Evolutionary conservation across 176 grass and related monocot genomes (phyloP), one percentile per base, ranked within the genome.

Genomic region (Canna indica): DNA sequence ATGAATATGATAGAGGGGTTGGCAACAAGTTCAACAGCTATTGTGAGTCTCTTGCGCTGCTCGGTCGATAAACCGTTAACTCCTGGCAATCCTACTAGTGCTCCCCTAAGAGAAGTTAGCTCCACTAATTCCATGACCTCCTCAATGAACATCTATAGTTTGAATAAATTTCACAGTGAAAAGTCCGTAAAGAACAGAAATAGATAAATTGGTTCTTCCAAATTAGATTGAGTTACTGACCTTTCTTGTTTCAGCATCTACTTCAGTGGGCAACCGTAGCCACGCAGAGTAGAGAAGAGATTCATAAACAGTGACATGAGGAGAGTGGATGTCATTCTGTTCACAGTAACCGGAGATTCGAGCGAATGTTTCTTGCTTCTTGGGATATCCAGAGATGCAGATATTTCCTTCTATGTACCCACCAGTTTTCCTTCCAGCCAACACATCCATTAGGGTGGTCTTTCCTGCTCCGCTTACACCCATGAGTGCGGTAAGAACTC

Each of bases 1-100:
- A 96, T 88, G 73, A 96, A 96, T 84, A 96, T 91, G 78, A 96
- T 96, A 50, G 91, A 91, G 33, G 91, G 91, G 47, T 96, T 96
- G 39, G 91, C 88, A 27, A 91, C 91, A 35, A 96, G 83, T 67
- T 96, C 91, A 48, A 96, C 91, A 27, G 91, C 88, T 83, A 96
- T 91, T 3, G 91, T 96, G 38, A 96, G 79, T 67, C 91, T 96
- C 71, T 96, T 96, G 38, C 91, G 32, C 62, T 96, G 91, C 68
- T 96, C 91, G 11, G 88, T 96, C 24, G 91, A 96, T 56, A 96
- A 79, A 46, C 91, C 91, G 76, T 91, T 96, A 52, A 96, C 88
- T n/a, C 91, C 88, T 18, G 91, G 91, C 33, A 96, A 77, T 67
- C 88, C 91, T 35, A 96, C 91, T 69, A 96, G 69, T 71, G 91